These are phyloP conservation scores for Populus ilicifolia DNA, from an alignment of 345 rosid species.

Conservation along the genomic window DNA sequence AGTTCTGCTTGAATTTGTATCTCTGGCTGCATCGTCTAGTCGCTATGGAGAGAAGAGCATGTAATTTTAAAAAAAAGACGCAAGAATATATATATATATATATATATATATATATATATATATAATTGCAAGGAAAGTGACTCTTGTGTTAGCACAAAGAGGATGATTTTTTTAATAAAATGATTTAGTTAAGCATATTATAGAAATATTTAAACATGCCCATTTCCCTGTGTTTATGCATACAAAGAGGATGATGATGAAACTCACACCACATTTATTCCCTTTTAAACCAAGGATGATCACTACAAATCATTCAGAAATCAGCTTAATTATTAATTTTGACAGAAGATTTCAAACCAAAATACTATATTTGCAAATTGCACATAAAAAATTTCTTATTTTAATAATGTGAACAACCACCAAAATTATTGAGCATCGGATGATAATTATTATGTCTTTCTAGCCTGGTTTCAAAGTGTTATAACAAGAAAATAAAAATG, in stretches of 20 bases:
- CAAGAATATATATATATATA: no score
- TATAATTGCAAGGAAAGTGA: neutral
- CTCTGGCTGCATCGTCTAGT: no score
- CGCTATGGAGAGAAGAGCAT: neutral
- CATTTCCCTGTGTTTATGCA: no score
- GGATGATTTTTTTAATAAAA: no score
- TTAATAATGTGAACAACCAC: neutral
- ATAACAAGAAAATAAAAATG: no score
- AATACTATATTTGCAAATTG: neutral
- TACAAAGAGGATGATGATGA: neutral
- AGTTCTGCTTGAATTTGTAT: neutral
- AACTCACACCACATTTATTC: neutral
- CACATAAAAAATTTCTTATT: no score
- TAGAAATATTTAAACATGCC: no score
- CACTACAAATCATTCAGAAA: neutral
- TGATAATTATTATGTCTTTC: no score
- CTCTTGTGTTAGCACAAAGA: neutral
- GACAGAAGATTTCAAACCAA: neutral
- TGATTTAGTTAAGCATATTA: neutral
- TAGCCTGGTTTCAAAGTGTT: no score
- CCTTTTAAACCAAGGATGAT: neutral
- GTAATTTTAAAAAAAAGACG: neutral
- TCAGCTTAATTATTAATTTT: neutral
- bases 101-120: no score
- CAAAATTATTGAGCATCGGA: neutral